Evolutionary conservation across 2,329 filamentous ascomycete genomes (phyloP), one percentile per base, ranked within the genome.

Genomic region (Endoconidiophora polonica): DNA sequence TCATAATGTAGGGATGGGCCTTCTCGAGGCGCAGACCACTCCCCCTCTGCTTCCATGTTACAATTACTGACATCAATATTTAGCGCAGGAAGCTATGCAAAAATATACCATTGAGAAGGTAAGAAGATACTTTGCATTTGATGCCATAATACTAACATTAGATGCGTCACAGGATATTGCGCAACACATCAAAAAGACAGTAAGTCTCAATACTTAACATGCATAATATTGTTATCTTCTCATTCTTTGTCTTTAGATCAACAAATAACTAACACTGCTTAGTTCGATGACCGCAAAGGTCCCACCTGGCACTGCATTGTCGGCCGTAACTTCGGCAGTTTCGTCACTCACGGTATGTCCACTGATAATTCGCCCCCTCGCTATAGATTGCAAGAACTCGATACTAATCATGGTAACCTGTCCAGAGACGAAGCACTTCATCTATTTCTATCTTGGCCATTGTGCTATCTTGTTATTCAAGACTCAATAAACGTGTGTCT

Each of bases 241-340:
- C 7, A 37, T 9, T 40, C 23, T 43, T 42, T 7, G 42, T 38
- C 14, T 22, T 40, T 6, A 22, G n/a, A 36, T 22, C 42, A 46
- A 50, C 45, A 29, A 24, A 14, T 4, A 22, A 12, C n/a, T 33
- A 10, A 10, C 7, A 10, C 12, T 10, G 7, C 16, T 41, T 60
- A 96, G 90, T 96, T 98, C 61, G 91, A 98, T 65, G 84, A 86
- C 61, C 83, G 88, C 63, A 95, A 95, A 71, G 91, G 91, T 36
- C 88, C 90, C 55, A 98, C 91, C 64, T 98, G 90, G 91, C 91
- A 98, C 69, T 98, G 91, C 69, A 95, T 98, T 58, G 91, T 98
- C 33, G 91, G 91, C 56, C 78, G 91, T 58, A 96, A 98, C 74
- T 98, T 98, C 69, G 91, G 91, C 59, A 96, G 90, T 69, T 98